phyloP scores from a whole-genome alignment of 139 green algal genomes.

The Mychonastes homosphaera region DNA sequence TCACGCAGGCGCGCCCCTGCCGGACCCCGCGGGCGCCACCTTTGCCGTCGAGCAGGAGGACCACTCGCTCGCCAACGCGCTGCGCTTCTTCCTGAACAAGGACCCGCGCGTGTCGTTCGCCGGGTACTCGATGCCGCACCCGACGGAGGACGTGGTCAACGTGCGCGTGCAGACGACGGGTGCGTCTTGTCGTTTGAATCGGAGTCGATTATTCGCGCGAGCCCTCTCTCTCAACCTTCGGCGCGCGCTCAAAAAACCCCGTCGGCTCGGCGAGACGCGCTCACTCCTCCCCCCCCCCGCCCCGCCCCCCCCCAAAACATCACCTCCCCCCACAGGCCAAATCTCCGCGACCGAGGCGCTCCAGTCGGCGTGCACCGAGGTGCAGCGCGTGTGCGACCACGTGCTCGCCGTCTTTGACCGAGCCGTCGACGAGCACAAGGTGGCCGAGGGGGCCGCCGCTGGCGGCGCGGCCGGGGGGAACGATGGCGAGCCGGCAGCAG shows the following conservation, averaged over 20 bases:
- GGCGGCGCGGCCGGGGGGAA: too few relatives aligned
- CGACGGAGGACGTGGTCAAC: conserved; percentile 70
- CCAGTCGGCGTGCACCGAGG: conserved; percentile 28
- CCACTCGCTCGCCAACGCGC: conserved; percentile 72
- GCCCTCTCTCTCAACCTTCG: not conserved
- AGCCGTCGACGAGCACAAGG: conserved; percentile 9
- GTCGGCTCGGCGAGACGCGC: too few relatives aligned
- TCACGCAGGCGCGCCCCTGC: too few relatives aligned
- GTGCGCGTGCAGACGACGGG: conserved; percentile 75
- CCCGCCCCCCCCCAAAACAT: too few relatives aligned
- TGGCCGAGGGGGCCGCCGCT: too few relatives aligned
- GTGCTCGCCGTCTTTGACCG: conserved; percentile 26
- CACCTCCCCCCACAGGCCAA: conserved; percentile 27
- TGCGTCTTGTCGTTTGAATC: conserved; percentile 9
- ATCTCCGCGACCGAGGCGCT: conserved; percentile 42
- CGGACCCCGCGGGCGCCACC: conserved; percentile 38
- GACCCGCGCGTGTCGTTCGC: conserved; percentile 62
- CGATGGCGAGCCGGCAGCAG: too few relatives aligned
- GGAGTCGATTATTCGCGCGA: not conserved
- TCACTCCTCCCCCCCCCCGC: too few relatives aligned
- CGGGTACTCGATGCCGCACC: conserved; percentile 77
- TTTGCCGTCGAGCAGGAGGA: conserved; percentile 71
- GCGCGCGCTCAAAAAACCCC: too few relatives aligned
- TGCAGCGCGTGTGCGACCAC: conserved; percentile 39
- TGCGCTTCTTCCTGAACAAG: conserved; percentile 78